Evolutionary conservation across 169 alveolate genomes (phyloP), one percentile per base, ranked within the genome.

Genomic region (Plasmodium blacklocki): DNA sequence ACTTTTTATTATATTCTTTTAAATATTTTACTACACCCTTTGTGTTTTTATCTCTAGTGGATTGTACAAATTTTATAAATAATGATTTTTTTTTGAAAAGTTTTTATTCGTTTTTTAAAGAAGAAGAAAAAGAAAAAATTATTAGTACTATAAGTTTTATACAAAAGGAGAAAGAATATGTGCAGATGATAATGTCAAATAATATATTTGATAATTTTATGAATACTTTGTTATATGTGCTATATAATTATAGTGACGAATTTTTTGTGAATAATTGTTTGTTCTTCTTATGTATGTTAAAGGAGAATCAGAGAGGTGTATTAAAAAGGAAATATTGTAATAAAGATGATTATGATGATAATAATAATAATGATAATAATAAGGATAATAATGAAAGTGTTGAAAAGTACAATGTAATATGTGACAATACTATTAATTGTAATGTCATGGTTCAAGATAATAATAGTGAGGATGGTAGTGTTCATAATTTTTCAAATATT

Each of bases 41-140:
- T 62, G 19, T 83, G 56, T 56, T 83, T 29, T 21, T 67, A n/a
- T 50, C 70, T 54, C 59, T 83, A 15, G 63, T 60, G 9, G 83
- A 83, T 49, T 68, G 85, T 67, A 62, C 15, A 8, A 39, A 6
- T 26, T 83, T 83, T 43, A 45, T 83, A 83, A 83, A 83, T 83
- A 68, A 67, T 58, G 70, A 83, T 29, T 83, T 83, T 60, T 39
- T 39, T 39, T 68, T 83, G 47, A 56, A 54, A 18, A 43, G 29
- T 6, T 83, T 83, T 83, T 83, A 68, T 66, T 50, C 52, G 56
- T 19, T 21, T 15, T 29, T 83, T n/a, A 83, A 83, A 3, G 73
- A 43, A 43, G 83, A 68, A n/a, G 60, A 83, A 18, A 67, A 32
- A 43, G 50, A 19, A 6, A 68, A 32, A 54, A 43, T 50, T 14